phyloP scores from a whole-genome alignment of 768 basidiomycete genomes.

The Russula sp. region DNA sequence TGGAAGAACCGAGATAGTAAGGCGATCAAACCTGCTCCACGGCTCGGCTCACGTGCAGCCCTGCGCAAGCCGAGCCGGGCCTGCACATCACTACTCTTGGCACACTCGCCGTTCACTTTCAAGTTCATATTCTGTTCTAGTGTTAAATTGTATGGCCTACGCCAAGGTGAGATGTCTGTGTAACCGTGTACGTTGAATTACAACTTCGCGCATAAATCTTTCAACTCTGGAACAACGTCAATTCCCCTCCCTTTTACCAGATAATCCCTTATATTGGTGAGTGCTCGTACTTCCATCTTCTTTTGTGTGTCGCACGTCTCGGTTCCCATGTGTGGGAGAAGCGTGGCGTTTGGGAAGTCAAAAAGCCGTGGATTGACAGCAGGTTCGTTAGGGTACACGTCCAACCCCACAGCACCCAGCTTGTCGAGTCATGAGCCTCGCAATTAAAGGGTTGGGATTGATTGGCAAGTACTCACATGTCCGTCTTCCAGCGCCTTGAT shows the following conservation, averaged over 20 bases:
- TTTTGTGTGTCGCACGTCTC: constrained; percentile 77
- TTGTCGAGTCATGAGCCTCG: constrained; percentile 34
- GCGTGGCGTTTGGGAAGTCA: constrained; percentile 75
- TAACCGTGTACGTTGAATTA: constrained; percentile 2
- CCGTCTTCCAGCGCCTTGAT: constrained; percentile 82
- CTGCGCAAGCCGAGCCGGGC: no score
- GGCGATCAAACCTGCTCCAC: no score
- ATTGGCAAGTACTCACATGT: constrained; percentile 55
- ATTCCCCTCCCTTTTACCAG: constrained; percentile 58
- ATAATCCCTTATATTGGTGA: constrained; percentile 73
- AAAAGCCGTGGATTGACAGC: constrained; percentile 73
- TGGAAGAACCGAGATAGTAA: no score
- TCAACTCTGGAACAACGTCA: constrained; percentile 63
- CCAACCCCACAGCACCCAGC: constrained; percentile 78
- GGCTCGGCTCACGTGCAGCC: no score
- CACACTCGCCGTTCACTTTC: no score
- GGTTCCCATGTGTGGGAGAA: constrained; percentile 92
- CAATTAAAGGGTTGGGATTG: neutral
- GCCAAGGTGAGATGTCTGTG: neutral
- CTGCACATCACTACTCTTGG: no score
- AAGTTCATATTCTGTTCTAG: no score
- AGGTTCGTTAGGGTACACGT: constrained; percentile 86
- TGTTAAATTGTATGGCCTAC: neutral
- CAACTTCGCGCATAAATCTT: constrained; percentile 25
- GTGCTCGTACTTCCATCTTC: constrained; percentile 82